Evolutionary conservation across 768 basidiomycete species (phyloP).

Genomic region (Mycena galericulata): DNA sequence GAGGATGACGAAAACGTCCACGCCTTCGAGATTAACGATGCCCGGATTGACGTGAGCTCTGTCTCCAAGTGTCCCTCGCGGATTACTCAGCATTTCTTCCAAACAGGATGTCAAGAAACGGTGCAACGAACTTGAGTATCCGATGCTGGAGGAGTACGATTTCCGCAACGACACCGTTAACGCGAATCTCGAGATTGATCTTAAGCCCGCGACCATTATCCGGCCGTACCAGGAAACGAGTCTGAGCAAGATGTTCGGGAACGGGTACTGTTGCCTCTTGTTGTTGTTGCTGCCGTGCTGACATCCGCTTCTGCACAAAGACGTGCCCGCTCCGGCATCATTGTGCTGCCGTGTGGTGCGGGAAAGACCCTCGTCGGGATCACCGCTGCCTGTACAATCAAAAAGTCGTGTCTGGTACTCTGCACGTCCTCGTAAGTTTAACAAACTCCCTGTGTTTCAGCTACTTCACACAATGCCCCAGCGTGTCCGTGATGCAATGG

Average conservation of each 20-base stretch:
- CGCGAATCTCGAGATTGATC: slow-evolving; percentile 96
- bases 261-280: slow-evolving; percentile 73
- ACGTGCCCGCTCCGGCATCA: slow-evolving; percentile 97
- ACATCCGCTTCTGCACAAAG: slow-evolving; percentile 60
- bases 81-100: neutral
- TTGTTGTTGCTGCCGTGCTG: slow-evolving; percentile 21
- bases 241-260: slow-evolving; percentile 99
- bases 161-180: slow-evolving; percentile 98
- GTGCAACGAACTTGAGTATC: slow-evolving; percentile 96
- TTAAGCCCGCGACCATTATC: slow-evolving; percentile 97
- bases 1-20: slow-evolving; percentile 98
- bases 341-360: slow-evolving; percentile 97
- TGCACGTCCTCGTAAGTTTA: slow-evolving; percentile 94
- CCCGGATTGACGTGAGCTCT: slow-evolving; percentile 86
- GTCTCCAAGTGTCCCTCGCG: slow-evolving; percentile 8
- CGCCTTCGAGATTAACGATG: slow-evolving; percentile 95
- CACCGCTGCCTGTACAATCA: slow-evolving; percentile 98
- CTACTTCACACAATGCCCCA: slow-evolving; percentile 42
- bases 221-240: slow-evolving; percentile 99
- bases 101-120: slow-evolving; percentile 94
- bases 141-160: slow-evolving; percentile 99
- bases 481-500: slow-evolving; percentile 98
- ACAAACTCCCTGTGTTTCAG: slow-evolving; percentile 12
- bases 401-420: slow-evolving; percentile 96
- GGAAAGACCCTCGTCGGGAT: slow-evolving; percentile 99